Base-by-base conservation (phyloP, 768 basidiomycete genomes). In the Peribolospora kevripleyi region DNA sequence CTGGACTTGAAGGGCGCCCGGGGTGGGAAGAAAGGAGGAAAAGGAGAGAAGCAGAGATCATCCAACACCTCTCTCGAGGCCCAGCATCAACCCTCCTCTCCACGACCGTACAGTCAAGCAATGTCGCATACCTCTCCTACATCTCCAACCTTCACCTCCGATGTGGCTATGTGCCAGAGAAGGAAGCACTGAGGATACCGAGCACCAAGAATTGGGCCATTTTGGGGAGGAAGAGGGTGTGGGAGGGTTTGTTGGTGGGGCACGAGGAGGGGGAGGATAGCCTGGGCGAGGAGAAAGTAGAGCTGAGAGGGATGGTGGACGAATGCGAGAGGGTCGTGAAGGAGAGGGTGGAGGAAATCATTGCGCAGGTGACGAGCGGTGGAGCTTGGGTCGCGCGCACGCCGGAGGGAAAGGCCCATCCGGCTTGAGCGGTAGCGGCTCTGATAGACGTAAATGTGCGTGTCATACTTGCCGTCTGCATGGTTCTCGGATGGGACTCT, bases 131-230 rank as follows among this genome's bases (percentile, higher is more conserved):
- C 69, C 71, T 87, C 25, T 79, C 84, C 54, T 97, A 84, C 83
- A 68, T 97, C 42, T 84, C 84, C 0, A 72, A 72, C 54, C 65
- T 84, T 57, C 80, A 79, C 47, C 61, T 75, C 55, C 69, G 76
- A 61, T 82, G 79, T 64, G 91, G 90, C 3, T 95, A 87, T 83
- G 71, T 76, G 57, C 72, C 87, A 9, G 90, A 93, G 66, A 78
- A 78, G 54, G 91, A 97, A 67, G 75, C 71, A 37, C 66, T 97
- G 60, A 72, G 91, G 57, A 90, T 97, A 9, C 90, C 90, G 1
- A 86, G 83, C 65, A 93, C 91, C 46, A 75, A 86, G 56, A 87
- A 87, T 63, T 93, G 88, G 86, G 84, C 81, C 0, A 74, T 93
- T 52, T 68, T 91, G 40, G 88, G 90, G 2, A 13, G 61, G 41